Evolutionary conservation across 73 alveolate genomes (phyloP).

Genomic region (Paramecium pentaurelia): DNA sequence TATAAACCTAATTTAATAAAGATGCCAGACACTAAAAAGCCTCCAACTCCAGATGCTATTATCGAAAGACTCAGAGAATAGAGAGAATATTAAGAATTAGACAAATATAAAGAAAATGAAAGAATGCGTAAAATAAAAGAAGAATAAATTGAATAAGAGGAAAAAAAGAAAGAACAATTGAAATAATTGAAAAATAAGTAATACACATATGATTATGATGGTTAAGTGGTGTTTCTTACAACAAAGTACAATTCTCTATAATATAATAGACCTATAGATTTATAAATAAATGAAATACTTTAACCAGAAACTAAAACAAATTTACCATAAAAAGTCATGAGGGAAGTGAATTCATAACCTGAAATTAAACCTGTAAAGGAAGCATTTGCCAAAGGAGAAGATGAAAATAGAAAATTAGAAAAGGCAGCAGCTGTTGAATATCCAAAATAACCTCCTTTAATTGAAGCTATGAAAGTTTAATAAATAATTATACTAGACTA

Average conservation of each 20-base stretch:
- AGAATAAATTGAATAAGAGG: conserved; percentile 7
- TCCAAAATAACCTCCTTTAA: conserved; percentile 47
- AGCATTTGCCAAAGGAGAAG: conserved; percentile 7
- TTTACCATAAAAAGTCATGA: background rate
- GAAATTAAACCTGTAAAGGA: conserved; percentile 32
- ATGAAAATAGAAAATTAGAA: conserved; percentile 5
- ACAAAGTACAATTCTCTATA: background rate
- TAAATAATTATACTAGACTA: background rate
- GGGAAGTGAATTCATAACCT: background rate
- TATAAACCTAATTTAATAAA: background rate
- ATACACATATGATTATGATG: conserved; percentile 42
- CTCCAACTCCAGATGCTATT: conserved; percentile 47
- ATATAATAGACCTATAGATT: background rate
- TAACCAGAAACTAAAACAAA: background rate
- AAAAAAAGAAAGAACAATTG: background rate
- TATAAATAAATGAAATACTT: background rate
- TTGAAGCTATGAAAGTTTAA: conserved; percentile 26
- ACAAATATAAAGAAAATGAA: conserved; percentile 12
- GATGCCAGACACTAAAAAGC: background rate
- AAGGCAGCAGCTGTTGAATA: conserved; percentile 44
- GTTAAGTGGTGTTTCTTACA: conserved; percentile 28
- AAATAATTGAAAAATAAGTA: conserved; percentile 23
- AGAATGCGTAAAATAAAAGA: conserved; percentile 41
- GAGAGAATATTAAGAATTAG: conserved; percentile 26
- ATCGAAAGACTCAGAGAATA: conserved; percentile 29